Conservation (phyloP, 2,329 filamentous ascomycete species). For the Exserohilum turcica region DNA sequence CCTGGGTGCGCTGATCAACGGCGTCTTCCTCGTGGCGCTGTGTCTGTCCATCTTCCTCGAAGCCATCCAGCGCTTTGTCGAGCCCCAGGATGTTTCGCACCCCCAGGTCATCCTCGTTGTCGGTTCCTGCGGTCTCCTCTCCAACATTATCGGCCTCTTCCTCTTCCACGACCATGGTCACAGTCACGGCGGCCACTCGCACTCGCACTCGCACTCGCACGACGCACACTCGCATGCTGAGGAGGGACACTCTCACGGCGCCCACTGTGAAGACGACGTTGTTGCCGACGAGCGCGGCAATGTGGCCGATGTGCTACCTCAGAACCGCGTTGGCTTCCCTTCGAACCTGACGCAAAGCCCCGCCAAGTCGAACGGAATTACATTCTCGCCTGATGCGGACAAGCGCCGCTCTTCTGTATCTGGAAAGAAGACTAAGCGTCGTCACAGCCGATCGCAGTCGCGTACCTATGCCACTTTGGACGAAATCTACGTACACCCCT, state of each 20-base stretch:
- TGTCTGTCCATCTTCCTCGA: slow-evolving; percentile 97
- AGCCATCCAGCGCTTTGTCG: slow-evolving; percentile 87
- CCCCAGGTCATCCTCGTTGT: slow-evolving; percentile 89
- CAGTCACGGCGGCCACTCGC: slow-evolving; percentile 66
- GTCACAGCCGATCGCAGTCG: slow-evolving; percentile 65
- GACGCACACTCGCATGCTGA: slow-evolving; percentile 55
- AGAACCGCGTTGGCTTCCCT: slow-evolving; percentile 62
- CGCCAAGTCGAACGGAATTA: slow-evolving; percentile 23
- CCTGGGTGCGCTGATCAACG: slow-evolving; percentile 93
- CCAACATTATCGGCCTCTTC: slow-evolving; percentile 86
- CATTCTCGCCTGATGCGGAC: slow-evolving; percentile 17
- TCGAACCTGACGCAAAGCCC: slow-evolving; percentile 29
- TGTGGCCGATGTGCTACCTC: slow-evolving; percentile 66
- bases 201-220: slow-evolving; percentile 47
- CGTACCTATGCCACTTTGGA: slow-evolving; percentile 63
- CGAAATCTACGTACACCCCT: slow-evolving; percentile 81
- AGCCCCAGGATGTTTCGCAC: slow-evolving; percentile 84
- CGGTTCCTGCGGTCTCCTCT: slow-evolving; percentile 81
- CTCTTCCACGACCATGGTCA: slow-evolving; percentile 95
- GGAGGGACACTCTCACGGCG: slow-evolving; percentile 56
- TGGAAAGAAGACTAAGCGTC: slow-evolving; percentile 56
- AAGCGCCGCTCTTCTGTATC: slow-evolving; percentile 33
- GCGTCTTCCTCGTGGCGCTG: slow-evolving; percentile 94
- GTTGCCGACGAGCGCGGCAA: slow-evolving; percentile 64
- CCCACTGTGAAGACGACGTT: slow-evolving; percentile 49